Evolutionary conservation across 768 basidiomycete genomes (phyloP), one percentile per base, ranked within the genome.

Genomic region (Russula sp.): DNA sequence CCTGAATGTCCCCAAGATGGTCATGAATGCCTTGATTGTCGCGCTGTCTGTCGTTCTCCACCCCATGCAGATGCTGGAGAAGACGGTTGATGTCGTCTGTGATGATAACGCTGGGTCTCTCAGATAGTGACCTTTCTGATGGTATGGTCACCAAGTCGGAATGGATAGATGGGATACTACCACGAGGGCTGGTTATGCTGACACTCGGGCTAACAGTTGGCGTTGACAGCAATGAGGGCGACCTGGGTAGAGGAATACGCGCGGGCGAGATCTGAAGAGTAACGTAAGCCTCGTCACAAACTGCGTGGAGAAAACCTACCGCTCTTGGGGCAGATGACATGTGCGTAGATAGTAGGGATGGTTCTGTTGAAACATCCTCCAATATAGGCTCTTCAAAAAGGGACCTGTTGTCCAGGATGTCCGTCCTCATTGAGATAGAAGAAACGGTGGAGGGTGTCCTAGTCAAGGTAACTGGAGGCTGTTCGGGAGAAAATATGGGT

Each of bases 1-100:
- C 77, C 60, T 87, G 81, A 42, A 97, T 82, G 0, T 83, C 81
- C 55, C 81, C 81, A 5, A 96, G 77, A 68, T 88, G 85, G 49
- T 82, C 83, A 0, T 80, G 78, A 8, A 94, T 69, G 16, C 85
- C 85, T 32, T 81, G 77, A 35, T 78, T 81, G 65, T 94, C 88
- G 3, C 81, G 76, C 0, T 83, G 85, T 56, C 88, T 76, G 18
- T 77, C 75, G 36, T 79, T 75, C 66, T 92, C 84, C 13, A 92
- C 68, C 56, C 89, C 85, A 55, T 88, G 83, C 10, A 86, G 71
- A 57, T 78, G 76, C 42, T 81, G 75, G 52, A 85, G 70, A 18
- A 85, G 65, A 8, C 76, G 70, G 71, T 83, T 72, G 52, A 77
- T 83, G 75, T 71, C 82, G 66, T 82, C 77, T 4, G 82, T 81